Percentiles rank a stretch among this genome's conserved stretches.
Conservation (phyloP, 306 rosid species). For the Potentilla sterilis region DNA sequence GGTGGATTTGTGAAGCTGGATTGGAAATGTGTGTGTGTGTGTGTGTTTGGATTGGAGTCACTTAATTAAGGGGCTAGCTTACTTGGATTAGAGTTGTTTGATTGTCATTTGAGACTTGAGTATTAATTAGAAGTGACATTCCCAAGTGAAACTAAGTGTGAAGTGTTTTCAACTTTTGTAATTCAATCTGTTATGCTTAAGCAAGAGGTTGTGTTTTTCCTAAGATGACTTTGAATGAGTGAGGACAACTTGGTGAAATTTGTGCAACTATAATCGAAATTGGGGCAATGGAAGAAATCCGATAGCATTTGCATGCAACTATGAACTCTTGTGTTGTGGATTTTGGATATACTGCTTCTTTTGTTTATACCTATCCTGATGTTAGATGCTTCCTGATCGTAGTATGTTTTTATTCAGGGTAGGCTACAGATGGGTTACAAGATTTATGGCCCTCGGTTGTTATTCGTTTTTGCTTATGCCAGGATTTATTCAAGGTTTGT, state of each 20-base stretch:
- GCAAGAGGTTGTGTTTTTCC: neutral
- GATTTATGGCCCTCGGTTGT: constrained; percentile 73
- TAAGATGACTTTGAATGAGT: neutral
- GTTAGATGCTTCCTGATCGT: constrained; percentile 41
- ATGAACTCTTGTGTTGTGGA: neutral
- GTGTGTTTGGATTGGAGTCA: neutral
- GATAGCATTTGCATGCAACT: neutral
- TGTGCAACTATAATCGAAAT: neutral
- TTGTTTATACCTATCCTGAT: neutral
- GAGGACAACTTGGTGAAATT: neutral
- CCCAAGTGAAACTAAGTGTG: neutral
- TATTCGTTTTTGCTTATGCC: constrained; percentile 67
- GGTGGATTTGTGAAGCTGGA: neutral
- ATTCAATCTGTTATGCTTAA: neutral
- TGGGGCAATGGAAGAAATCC: neutral
- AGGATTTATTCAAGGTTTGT: constrained; percentile 79
- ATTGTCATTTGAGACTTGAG: neutral
- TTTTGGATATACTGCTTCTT: constrained; percentile 18
- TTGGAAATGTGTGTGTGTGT: neutral
- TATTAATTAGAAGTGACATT: neutral
- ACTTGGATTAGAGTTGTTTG: neutral
- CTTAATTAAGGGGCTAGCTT: neutral
- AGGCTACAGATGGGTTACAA: constrained; percentile 83
- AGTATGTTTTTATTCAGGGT: constrained; percentile 67
- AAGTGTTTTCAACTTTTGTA: neutral